Conservation (phyloP, 192 early-diverging fungal genomes). For the Podila horticola region DNA sequence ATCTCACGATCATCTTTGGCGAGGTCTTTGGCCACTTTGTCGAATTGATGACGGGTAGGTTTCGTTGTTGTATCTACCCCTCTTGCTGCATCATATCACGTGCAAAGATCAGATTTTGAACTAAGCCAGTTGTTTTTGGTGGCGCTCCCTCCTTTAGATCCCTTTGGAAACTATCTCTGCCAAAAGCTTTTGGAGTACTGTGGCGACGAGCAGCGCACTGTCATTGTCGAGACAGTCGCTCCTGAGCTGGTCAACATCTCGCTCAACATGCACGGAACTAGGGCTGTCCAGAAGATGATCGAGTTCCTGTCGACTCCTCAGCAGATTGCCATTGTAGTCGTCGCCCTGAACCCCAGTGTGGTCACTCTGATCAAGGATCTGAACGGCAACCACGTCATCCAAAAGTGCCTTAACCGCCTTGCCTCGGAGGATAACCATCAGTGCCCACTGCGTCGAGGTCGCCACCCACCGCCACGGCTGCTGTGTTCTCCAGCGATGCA, state of each 20-base stretch:
- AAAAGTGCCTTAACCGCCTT: constrained; percentile 87
- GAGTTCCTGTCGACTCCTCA: constrained; percentile 75
- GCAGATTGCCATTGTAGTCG: constrained; percentile 75
- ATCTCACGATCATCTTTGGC: constrained; percentile 76
- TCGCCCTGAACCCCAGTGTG: constrained; percentile 73
- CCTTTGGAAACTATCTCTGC: constrained; percentile 93
- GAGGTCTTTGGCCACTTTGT: constrained; percentile 81
- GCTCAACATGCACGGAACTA: constrained; percentile 92
- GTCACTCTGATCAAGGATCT: constrained; percentile 90
- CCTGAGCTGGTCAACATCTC: constrained; percentile 83
- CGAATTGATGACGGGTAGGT: constrained; percentile 82
- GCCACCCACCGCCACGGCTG: constrained; percentile 94
- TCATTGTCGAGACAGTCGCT: constrained; percentile 77
- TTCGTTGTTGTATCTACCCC: not conserved
- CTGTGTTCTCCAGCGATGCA: constrained; percentile 91
- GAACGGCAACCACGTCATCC: constrained; percentile 93
- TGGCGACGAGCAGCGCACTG: constrained; percentile 77
- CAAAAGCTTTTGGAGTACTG: constrained; percentile 90
- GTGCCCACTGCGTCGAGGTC: constrained; percentile 79
- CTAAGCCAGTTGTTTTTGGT: not conserved
- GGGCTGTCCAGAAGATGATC: constrained; percentile 93
- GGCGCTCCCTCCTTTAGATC: constrained; percentile 61
- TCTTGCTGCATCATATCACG: not conserved
- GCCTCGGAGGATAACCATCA: constrained; percentile 80
- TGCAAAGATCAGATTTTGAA: not conserved